Evolutionary conservation across 1,139 yeast species (phyloP).

Genomic region (Sugiyamaella sp.): DNA sequence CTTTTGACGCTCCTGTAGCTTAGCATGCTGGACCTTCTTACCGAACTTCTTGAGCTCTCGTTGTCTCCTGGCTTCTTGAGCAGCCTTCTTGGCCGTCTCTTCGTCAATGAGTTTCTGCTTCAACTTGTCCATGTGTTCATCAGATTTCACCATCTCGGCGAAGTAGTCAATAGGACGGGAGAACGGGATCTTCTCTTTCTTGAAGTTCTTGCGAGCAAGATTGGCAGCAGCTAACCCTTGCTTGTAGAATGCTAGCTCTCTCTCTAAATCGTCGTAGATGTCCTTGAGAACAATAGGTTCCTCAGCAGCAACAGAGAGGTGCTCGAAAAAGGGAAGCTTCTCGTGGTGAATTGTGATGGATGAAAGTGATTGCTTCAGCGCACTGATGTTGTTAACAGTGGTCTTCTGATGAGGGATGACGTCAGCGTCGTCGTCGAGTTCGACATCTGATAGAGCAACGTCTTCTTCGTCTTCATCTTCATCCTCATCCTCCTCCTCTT

Average conservation of each 20-base stretch:
- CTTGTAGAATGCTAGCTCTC: conserved; percentile 81
- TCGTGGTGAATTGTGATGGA: conserved; percentile 42
- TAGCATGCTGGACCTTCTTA: conserved; percentile 93
- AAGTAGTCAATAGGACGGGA: conserved; percentile 93
- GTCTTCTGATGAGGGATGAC: conserved; percentile 87
- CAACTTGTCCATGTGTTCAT: conserved; percentile 96
- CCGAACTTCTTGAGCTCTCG: conserved; percentile 96
- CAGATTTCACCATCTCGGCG: conserved; percentile 98
- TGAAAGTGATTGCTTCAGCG: conserved; percentile 42
- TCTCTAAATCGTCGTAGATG: conserved; percentile 91
- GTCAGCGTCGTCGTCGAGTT: conserved; percentile 83
- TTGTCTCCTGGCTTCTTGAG: conserved; percentile 92
- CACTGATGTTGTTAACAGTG: conserved; percentile 54
- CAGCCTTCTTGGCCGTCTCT: conserved; percentile 88
- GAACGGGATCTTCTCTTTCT: conserved; percentile 76
- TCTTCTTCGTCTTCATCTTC: conserved; percentile 57
- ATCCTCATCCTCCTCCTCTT: conserved; percentile 40
- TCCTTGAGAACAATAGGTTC: conserved; percentile 73
- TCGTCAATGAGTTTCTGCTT: conserved; percentile 80
- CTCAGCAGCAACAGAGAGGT: conserved; percentile 69
- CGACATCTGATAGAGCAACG: conserved; percentile 63
- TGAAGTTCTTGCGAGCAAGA: conserved; percentile 66
- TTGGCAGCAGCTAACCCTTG: conserved; percentile 88
- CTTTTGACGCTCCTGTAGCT: conserved; percentile 91
- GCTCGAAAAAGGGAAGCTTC: conserved; percentile 77